phyloP scores from a whole-genome alignment of 768 basidiomycete species.

The Macrocybe gigantea region DNA sequence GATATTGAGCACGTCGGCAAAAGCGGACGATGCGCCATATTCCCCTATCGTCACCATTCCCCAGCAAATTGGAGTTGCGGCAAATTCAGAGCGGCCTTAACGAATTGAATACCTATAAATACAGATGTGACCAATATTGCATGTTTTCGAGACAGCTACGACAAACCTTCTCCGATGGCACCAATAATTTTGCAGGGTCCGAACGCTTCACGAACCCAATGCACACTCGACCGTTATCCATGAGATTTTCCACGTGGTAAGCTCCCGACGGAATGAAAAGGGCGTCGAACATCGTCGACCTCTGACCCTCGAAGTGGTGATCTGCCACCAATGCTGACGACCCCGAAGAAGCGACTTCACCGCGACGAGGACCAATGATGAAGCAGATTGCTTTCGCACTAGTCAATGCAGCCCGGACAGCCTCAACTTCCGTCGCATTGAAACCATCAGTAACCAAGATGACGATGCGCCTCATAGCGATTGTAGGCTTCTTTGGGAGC shows the following conservation, averaged over 20 bases:
- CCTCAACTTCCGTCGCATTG: conserved; percentile 51
- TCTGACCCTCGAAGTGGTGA: conserved; percentile 71
- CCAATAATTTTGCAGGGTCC: conserved; percentile 83
- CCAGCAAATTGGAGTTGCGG: conserved; percentile 38
- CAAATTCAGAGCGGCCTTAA: conserved; percentile 39
- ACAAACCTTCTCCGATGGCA: conserved; percentile 61
- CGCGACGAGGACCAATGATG: conserved; percentile 64
- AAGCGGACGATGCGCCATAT: conserved; percentile 33
- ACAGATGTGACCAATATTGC: neutral
- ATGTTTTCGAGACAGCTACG: neutral
- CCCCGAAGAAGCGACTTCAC: conserved; percentile 35
- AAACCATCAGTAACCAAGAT: conserved; percentile 76
- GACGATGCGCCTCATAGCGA: conserved; percentile 66
- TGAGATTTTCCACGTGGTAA: conserved; percentile 50
- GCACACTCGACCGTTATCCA: conserved; percentile 66
- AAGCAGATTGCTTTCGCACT: conserved; percentile 52
- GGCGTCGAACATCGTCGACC: conserved; percentile 83
- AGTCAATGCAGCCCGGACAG: conserved; percentile 47
- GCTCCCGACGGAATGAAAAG: conserved; percentile 71
- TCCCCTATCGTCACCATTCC: conserved; percentile 54
- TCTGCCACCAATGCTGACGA: conserved; percentile 42
- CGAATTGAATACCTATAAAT: conserved; percentile 39
- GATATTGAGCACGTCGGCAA: conserved; percentile 38
- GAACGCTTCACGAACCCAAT: conserved; percentile 82
- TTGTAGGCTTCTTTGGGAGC: conserved; percentile 49